Evolutionary conservation across 2,329 filamentous ascomycete species (phyloP), one percentile per base, ranked within the genome.

Genomic region (Hypoxylon sp.): DNA sequence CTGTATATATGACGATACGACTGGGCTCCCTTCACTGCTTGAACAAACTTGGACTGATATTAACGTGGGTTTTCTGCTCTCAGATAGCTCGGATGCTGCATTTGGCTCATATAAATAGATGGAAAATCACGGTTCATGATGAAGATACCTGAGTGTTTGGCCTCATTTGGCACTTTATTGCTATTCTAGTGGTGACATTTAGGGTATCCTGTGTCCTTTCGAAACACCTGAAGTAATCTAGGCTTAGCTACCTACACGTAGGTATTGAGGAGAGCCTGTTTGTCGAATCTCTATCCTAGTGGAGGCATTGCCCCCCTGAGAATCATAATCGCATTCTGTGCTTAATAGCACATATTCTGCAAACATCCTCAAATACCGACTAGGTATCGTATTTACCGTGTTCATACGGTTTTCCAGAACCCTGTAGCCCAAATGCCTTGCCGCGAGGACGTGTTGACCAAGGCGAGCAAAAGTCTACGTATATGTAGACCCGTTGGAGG

Each of bases 1-100:
- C 19, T 68, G 57, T 65, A 65, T 47, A 68, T 68, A 63, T 35
- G 63, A 59, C 44, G 63, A 42, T 44, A 62, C 17, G 52, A 55
- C 22, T 26, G 33, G 37, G 35, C 48, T 46, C 42, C 50, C 2
- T 63, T 58, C 22, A 19, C 29, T 59, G 35, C 50, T 55, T 59
- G 58, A 22, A 67, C 55, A 67, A 57, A 59, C 22, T 59, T 59
- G 54, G 8, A 33, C n/a, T 13, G 9, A 57, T 14, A 3, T 11
- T 44, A 50, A 57, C 33, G 14, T 26, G 26, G 11, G 47, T 47
- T 31, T 63, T 17, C 46, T 63, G 46, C 54, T 51, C 10, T 46
- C 39, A 48, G 33, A 31, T 51, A 51, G 33, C 33, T 37, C 14
- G 29, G 17, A 37, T 51, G 37, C 48, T 14, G 11, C 39, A 29